These are phyloP conservation scores for Boletus fagicola DNA, from an alignment of 768 basidiomycete genomes.

Conservation along the genomic window DNA sequence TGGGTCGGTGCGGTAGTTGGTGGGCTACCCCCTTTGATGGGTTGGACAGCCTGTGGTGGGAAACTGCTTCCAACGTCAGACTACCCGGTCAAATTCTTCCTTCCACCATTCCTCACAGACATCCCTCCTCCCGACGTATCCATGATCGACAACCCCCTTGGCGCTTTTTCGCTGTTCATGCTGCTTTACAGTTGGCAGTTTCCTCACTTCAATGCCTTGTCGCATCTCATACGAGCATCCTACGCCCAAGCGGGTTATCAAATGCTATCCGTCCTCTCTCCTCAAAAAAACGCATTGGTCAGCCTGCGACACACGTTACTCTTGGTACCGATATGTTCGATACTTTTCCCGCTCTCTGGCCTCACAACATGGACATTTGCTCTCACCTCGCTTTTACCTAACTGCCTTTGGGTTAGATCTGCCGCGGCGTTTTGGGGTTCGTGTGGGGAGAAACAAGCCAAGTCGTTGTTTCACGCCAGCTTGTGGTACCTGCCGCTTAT, in stretches of 20 bases:
- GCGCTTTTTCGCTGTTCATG: constrained; percentile 76
- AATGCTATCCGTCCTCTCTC: constrained; percentile 85
- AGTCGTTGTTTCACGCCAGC: constrained; percentile 72
- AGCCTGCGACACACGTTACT: constrained; percentile 79
- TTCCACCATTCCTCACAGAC: constrained; percentile 56
- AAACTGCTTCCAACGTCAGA: constrained; percentile 61
- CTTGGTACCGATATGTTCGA: constrained; percentile 72
- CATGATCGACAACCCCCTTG: constrained; percentile 76
- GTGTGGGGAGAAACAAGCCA: constrained; percentile 76
- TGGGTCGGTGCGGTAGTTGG: constrained; percentile 96
- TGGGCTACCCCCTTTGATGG: constrained; percentile 92
- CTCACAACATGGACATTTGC: constrained; percentile 92
- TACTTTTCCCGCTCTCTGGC: constrained; percentile 85
- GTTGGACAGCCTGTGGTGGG: constrained; percentile 95
- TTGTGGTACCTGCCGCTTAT: constrained; percentile 91
- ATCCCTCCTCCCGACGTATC: constrained; percentile 41
- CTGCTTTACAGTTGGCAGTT: constrained; percentile 97
- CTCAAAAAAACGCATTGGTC: constrained; percentile 79
- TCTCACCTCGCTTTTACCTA: constrained; percentile 71
- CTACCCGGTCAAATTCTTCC: constrained; percentile 58
- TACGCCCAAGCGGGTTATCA: constrained; percentile 93
- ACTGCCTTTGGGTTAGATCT: constrained; percentile 61
- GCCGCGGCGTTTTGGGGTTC: constrained; percentile 74
- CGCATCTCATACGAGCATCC: constrained; percentile 78
- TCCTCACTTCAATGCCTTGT: constrained; percentile 95